Evolutionary conservation across 208 protist species (phyloP), one percentile per base, ranked within the genome.

Genomic region (Trypanosoma mega): DNA sequence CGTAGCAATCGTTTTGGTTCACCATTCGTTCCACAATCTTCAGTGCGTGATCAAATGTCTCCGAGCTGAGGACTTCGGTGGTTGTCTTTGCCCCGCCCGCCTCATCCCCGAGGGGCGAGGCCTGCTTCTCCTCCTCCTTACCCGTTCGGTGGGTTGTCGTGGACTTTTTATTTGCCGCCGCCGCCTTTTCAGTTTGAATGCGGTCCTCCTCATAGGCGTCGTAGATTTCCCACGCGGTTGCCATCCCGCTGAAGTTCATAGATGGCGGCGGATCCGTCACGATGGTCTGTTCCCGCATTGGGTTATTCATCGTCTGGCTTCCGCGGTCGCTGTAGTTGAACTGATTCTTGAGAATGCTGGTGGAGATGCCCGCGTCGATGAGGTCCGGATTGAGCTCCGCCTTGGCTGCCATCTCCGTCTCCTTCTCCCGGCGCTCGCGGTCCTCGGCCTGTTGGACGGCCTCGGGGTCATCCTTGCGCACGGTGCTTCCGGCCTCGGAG

Each of bases 261-360:
- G 88, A 85, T 68, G 94, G 90, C 27, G 95, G 97, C 20, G 96
- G 97, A 63, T 98, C 94, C 4, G 96, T 98, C 54, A 97, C 79
- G 4, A 97, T 80, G 30, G 59, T 68, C 11, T 78, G 65, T 66
- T 94, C 83, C 67, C 87, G 79, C 57, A 92, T 60, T 26, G 74
- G 45, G 36, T 96, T 81, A 75, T 97, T 98, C 81, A 98, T 96
- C 12, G 96, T 98, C 74, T 98, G 97, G 61, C 87, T 96, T 23
- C 92, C 96, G 37, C 97, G 89, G 36, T 98, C 95, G 45, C 85
- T 96, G 84, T 97, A 99, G 84, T 99, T 99, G 77, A 99, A 99
- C 85, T 98, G 95, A 78, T 99, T 99, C 56, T 97, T 96, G 9
- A 98, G 72, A 49, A 95, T 94, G 54, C 86, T 85, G 9, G 87